Conservation (phyloP, 2,329 filamentous ascomycete species). For the Tolypocladium tropicale region DNA sequence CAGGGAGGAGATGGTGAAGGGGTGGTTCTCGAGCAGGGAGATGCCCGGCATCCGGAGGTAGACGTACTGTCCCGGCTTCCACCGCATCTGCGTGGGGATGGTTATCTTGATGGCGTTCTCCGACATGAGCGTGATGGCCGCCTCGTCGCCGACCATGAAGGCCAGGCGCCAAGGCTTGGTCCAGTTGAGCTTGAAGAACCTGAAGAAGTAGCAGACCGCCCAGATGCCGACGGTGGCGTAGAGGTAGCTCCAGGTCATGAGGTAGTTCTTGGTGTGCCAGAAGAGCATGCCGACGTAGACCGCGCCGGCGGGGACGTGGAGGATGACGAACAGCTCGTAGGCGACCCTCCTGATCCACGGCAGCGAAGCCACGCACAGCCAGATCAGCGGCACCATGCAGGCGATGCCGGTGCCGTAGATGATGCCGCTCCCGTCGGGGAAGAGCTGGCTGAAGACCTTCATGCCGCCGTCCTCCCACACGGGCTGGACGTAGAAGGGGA, state of each 20-base stretch:
- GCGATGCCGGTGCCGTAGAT: conserved; percentile 82
- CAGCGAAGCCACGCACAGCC: conserved; percentile 78
- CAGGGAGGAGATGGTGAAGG: conserved; percentile 87
- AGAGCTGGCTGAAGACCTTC: conserved; percentile 58
- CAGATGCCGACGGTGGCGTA: conserved; percentile 74
- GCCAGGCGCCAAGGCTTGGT: conserved; percentile 66
- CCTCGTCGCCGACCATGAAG: conserved; percentile 84
- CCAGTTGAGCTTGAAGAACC: conserved; percentile 87
- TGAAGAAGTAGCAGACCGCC: conserved; percentile 60
- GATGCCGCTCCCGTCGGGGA: conserved; percentile 52
- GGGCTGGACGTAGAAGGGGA: conserved; percentile 85
- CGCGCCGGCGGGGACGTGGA: conserved; percentile 75
- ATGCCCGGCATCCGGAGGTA: conserved; percentile 92
- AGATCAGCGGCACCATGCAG: conserved; percentile 67
- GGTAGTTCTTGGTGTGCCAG: conserved; percentile 92
- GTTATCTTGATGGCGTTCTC: conserved; percentile 96
- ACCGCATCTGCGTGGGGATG: conserved; percentile 83
- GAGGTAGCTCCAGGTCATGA: conserved; percentile 84
- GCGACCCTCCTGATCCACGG: conserved; percentile 65
- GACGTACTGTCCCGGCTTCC: conserved; percentile 89
- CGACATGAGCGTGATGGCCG: conserved; percentile 76
- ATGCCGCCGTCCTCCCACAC: conserved; percentile 73
- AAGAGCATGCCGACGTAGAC: conserved; percentile 78
- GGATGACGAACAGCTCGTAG: conserved; percentile 75
- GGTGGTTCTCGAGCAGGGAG: conserved; percentile 83